A percentile compares a stretch with the other conserved stretches of the same genome.
Evolutionary conservation across 1,284 basidiomycete genomes (phyloP).

Genomic region (Cryptococcus amylolentus): DNA sequence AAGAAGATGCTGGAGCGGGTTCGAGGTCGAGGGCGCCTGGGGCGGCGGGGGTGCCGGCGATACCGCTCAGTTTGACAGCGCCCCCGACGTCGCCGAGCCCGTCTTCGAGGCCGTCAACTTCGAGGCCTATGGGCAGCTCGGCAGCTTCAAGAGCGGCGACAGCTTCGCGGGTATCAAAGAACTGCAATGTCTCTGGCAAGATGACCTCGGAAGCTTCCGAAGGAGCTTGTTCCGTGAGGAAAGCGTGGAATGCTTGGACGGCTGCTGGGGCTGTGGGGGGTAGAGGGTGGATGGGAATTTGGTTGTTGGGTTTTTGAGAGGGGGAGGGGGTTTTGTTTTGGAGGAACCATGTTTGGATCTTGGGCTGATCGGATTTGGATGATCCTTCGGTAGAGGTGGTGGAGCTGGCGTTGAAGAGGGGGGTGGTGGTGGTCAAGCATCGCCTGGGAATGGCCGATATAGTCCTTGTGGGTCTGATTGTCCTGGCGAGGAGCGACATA

Average conservation of each 20-base stretch:
- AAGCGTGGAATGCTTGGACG: slow-evolving; percentile 2
- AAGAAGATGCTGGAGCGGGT: not conserved
- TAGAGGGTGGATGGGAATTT: not conserved
- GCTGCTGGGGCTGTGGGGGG: not conserved
- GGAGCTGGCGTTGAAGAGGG: not conserved
- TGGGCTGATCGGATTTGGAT: not conserved
- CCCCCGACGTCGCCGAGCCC: not conserved
- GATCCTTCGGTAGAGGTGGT: not conserved
- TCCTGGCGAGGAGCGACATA: no score
- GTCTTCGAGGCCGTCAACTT: not conserved
- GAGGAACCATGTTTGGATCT: slow-evolving; percentile 16
- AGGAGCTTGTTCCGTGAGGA: slow-evolving; percentile 6
- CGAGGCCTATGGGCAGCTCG: not conserved
- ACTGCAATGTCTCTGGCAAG: slow-evolving; percentile 4
- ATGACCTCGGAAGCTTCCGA: slow-evolving; percentile 9
- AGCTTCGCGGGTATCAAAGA: slow-evolving; percentile 9
- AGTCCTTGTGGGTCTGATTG: not conserved
- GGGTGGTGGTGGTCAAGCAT: not conserved
- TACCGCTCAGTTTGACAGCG: not conserved
- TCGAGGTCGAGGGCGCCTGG: not conserved
- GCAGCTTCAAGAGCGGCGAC: not conserved
- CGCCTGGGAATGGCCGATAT: not conserved
- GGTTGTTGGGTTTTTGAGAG: no score
- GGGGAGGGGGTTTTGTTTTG: no score
- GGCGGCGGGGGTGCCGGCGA: not conserved